Base-by-base conservation (phyloP, 2,329 filamentous ascomycete species). In the Ophiocordyceps camponoti-leonardi region DNA sequence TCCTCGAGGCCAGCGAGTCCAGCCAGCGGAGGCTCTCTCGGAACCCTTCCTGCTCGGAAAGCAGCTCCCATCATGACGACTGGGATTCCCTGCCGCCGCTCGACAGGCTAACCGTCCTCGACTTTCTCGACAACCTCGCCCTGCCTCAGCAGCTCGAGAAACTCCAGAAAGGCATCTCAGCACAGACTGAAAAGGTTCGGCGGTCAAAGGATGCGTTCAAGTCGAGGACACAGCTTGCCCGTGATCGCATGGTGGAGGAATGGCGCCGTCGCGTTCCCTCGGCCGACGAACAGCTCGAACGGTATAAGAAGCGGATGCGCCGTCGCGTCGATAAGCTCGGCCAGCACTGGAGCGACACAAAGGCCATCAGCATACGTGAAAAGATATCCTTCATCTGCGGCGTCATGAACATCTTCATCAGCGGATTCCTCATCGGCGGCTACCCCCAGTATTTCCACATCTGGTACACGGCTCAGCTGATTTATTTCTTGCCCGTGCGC, bases 401-500 rank as follows among this genome's bases (percentile, higher is more conserved):
- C 55, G 88, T 95, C 53, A 77, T 95, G 67, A 98, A 98, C 65
- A 92, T 98, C 61, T 94, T 98, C 64, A 79, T 96, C 59, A 94
- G 86, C 52, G 92, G 90, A 47, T 96, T 94, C 61, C 69, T 98
- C 42, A 83, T 98, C 45, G 92, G 92, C 49, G 86, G 79, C 28
- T 81, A 73, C 54, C 87, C 92, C 1, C 72, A 94, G 54, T 82
- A 79, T 61, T 94, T 96, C 62, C 90, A 94, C 54, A 67, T 83
- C 52, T 98, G 92, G 92, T 98, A 94, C 62, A 88, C 85, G 8
- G 72, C 64, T 3, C 88, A 94, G 63, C 73, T 94, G 40, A 61
- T 85, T 49, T 96, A 95, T 65, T 96, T 95, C 63, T 94, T 96
- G 90, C 92, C 92, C 13, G 85, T 98, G 53, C 83, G 92, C 43